A percentile compares a stretch with the other conserved stretches of the same genome.
phyloP scores from a whole-genome alignment of 1,284 basidiomycete genomes.

The Puccinia sorghi region DNA sequence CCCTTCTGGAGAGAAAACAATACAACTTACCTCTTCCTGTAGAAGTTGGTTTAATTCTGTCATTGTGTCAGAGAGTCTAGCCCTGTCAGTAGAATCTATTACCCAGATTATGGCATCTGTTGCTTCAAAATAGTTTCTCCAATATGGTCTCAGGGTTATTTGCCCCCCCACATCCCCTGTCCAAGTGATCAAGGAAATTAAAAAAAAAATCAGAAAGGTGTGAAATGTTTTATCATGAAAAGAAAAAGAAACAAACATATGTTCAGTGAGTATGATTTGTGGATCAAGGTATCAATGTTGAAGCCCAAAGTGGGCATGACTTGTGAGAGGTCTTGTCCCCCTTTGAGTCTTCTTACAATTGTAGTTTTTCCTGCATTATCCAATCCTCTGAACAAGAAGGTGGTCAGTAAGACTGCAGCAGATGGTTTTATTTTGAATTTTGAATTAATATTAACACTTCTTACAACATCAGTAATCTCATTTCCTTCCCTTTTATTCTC shows the following conservation, averaged over 20 bases:
- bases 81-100: constrained; percentile 87
- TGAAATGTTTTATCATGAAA: background rate
- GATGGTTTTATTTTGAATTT: background rate
- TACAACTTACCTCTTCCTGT: constrained; percentile 73
- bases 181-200: constrained; percentile 21
- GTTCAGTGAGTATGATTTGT: constrained; percentile 57
- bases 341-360: constrained; percentile 89
- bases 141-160: constrained; percentile 90
- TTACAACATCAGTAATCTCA: constrained; percentile 92
- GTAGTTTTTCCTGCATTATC: constrained; percentile 99
- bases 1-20: background rate
- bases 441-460: constrained; percentile 52
- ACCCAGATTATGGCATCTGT: constrained; percentile 99
- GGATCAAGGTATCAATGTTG: constrained; percentile 94
- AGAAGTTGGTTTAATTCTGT: constrained; percentile 81
- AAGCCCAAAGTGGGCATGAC: constrained; percentile 96
- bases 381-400: constrained; percentile 69
- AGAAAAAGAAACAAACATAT: constrained; percentile 33
- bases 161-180: constrained; percentile 98
- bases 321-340: constrained; percentile 74
- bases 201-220: background rate
- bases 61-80: constrained; percentile 84
- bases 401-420: background rate
- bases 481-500: constrained; percentile 88
- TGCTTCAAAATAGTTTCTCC: constrained; percentile 99